Percentiles rank a stretch among this genome's conserved stretches.
phyloP scores from a whole-genome alignment of 2,329 filamentous ascomycete species.

The Aphanocladium album region DNA sequence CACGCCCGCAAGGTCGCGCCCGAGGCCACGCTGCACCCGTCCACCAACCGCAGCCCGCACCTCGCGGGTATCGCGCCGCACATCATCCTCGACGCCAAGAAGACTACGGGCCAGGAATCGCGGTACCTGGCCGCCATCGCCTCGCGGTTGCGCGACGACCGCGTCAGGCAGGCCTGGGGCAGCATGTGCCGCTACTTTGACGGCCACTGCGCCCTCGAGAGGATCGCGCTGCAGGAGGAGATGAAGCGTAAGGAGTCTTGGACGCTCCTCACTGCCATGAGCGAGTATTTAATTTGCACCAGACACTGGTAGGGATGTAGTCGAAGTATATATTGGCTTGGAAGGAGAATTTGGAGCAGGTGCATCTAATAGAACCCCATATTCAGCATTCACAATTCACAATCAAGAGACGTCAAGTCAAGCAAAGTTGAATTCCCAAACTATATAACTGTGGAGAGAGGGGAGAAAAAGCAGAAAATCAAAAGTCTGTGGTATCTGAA shows the following conservation, averaged over 20 bases:
- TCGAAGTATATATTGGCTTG: too few species aligned
- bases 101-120: slow-evolving; percentile 72
- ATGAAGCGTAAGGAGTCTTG: slow-evolving; percentile 81
- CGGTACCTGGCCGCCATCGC: slow-evolving; percentile 62
- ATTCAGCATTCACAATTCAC: not conserved
- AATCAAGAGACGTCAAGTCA: not conserved
- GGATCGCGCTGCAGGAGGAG: slow-evolving; percentile 78
- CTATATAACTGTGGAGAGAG: slow-evolving; percentile 22
- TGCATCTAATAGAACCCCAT: too few species aligned
- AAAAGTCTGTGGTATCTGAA: slow-evolving; percentile 16
- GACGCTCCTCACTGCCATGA: slow-evolving; percentile 58
- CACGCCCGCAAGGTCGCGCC: slow-evolving; percentile 49
- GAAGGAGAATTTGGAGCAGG: too few species aligned
- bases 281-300: slow-evolving; percentile 62
- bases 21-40: slow-evolving; percentile 48
- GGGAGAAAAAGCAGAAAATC: slow-evolving; percentile 5
- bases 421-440: slow-evolving; percentile 20
- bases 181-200: slow-evolving; percentile 82
- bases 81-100: slow-evolving; percentile 72
- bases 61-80: slow-evolving; percentile 56
- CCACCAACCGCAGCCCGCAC: slow-evolving; percentile 51
- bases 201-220: slow-evolving; percentile 76
- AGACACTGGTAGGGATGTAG: slow-evolving; percentile 57
- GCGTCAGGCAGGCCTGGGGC: slow-evolving; percentile 64
- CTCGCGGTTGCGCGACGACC: slow-evolving; percentile 48